phyloP scores from a whole-genome alignment of 768 basidiomycete genomes.

The Exsudoporus frostii region DNA sequence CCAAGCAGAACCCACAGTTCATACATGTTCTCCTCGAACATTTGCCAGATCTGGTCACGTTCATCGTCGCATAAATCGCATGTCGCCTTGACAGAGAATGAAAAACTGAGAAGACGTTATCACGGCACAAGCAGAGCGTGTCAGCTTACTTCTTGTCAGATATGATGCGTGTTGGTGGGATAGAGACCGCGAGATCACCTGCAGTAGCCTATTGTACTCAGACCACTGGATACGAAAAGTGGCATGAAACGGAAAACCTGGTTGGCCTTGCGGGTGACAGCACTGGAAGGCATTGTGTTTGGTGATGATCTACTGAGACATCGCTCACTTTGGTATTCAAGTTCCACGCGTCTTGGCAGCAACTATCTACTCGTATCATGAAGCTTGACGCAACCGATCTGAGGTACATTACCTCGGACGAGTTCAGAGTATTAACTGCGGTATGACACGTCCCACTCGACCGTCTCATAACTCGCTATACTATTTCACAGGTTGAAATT shows the following conservation, averaged over 20 bases:
- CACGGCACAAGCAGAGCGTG: not conserved
- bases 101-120: slow-evolving; percentile 14
- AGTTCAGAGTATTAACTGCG: slow-evolving; percentile 95
- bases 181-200: slow-evolving; percentile 16
- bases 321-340: slow-evolving; percentile 4
- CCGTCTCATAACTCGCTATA: slow-evolving; percentile 3
- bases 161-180: slow-evolving; percentile 8
- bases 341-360: slow-evolving; percentile 1
- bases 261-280: slow-evolving; percentile 31
- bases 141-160: slow-evolving; percentile 16
- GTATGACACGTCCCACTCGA: slow-evolving; percentile 38
- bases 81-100: slow-evolving; percentile 24
- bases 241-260: slow-evolving; percentile 25
- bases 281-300: slow-evolving; percentile 16
- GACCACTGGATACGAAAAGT: not conserved
- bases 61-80: slow-evolving; percentile 35
- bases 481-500: slow-evolving; percentile 77
- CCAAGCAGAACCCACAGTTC: slow-evolving; percentile 29
- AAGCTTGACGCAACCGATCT: slow-evolving; percentile 94
- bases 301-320: not conserved
- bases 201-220: slow-evolving; percentile 19
- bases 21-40: slow-evolving; percentile 60
- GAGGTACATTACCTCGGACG: slow-evolving; percentile 86
- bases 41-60: slow-evolving; percentile 46
- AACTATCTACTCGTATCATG: slow-evolving; percentile 44